Conservation (phyloP, 768 basidiomycete species). For the Russula virescens region DNA sequence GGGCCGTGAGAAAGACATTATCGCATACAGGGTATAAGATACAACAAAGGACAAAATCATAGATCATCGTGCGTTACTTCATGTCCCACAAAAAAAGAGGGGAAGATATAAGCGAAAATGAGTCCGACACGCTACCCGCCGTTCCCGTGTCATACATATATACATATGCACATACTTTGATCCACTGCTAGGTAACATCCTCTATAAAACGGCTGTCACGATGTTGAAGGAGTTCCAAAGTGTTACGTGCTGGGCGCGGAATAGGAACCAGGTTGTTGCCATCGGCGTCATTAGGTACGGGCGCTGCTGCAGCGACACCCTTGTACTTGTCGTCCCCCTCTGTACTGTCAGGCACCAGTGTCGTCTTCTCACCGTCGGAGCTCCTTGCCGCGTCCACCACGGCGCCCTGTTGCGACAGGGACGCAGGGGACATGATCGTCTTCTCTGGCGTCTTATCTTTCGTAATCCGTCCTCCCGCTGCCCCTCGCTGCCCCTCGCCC, state of each 20-base stretch:
- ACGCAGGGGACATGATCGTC: background rate
- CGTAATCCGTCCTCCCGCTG: background rate
- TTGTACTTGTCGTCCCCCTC: no score
- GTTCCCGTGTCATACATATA: background rate
- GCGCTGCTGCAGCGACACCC: no score
- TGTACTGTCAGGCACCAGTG: background rate
- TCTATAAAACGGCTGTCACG: slow-evolving; percentile 23
- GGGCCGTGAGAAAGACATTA: no score
- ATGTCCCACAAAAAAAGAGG: no score
- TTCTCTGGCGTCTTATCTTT: background rate
- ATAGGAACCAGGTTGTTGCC: no score
- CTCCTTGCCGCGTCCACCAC: background rate
- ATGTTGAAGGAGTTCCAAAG: background rate
- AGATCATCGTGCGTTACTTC: no score
- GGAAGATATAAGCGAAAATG: no score
- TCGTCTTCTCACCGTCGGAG: background rate
- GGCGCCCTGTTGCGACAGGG: background rate
- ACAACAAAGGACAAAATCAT: no score
- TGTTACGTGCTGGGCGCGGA: background rate
- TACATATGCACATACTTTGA: no score
- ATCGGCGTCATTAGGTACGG: no score
- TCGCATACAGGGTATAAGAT: no score
- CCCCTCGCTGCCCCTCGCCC: background rate
- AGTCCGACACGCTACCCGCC: no score
- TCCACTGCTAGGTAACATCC: slow-evolving; percentile 4